Conservation (phyloP, 1,284 basidiomycete genomes). For the Austroboletus novae-zelandiae region DNA sequence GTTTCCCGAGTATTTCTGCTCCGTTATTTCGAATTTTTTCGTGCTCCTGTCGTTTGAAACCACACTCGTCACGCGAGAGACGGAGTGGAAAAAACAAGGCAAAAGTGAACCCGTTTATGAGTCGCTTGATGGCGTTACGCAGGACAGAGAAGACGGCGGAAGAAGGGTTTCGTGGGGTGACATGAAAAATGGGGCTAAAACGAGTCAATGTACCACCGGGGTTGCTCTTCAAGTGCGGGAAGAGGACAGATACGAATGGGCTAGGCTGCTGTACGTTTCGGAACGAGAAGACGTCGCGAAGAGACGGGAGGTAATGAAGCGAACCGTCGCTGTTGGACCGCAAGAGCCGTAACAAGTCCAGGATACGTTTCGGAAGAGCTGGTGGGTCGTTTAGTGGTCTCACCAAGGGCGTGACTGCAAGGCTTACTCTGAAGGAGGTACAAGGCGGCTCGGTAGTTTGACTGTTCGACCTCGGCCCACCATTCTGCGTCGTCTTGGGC, state of each 20-base stretch:
- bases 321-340: slow-evolving; percentile 44
- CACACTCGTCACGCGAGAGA: slow-evolving; percentile 64
- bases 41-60: slow-evolving; percentile 53
- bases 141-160: slow-evolving; percentile 10
- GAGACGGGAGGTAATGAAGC: slow-evolving; percentile 46
- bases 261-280: slow-evolving; percentile 43
- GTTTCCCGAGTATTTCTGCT: slow-evolving; percentile 58
- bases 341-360: slow-evolving; percentile 45
- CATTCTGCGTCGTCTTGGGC: slow-evolving; percentile 71
- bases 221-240: slow-evolving; percentile 51
- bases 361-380: slow-evolving; percentile 62
- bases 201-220: slow-evolving; percentile 8
- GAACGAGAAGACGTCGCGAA: slow-evolving; percentile 50
- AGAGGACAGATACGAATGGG: slow-evolving; percentile 52
- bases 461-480: slow-evolving; percentile 69
- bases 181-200: slow-evolving; percentile 8
- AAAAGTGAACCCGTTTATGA: slow-evolving; percentile 13
- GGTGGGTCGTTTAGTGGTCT: slow-evolving; percentile 8
- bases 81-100: slow-evolving; percentile 25
- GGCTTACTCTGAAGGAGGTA: slow-evolving; percentile 66
- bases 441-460: slow-evolving; percentile 45
- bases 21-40: slow-evolving; percentile 61
- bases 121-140: slow-evolving; percentile 2
- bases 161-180: slow-evolving; percentile 3
- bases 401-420: slow-evolving; percentile 16